Base-by-base conservation (phyloP, 176 grass and related monocot genomes). In the Aegilops bicornis region DNA sequence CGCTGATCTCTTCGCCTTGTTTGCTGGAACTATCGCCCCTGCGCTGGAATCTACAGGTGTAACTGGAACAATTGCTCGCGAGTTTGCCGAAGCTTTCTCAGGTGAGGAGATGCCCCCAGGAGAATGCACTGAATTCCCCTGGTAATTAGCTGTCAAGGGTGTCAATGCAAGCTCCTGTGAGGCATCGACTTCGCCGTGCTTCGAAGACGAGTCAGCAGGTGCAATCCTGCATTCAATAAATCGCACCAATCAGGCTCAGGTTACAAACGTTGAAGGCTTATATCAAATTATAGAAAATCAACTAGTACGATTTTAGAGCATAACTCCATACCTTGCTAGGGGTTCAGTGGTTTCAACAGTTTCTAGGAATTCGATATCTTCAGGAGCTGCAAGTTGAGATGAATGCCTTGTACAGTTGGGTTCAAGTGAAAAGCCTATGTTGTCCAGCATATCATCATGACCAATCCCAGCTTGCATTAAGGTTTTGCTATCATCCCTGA, bases 401-500 rank as follows among this genome's bases (percentile, higher is more conserved):
- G 88, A 42, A 82, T 87, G 83, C 52, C 86, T 82, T 64, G 78
- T 69, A 76, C 78, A 90, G 56, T 82, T 94, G 52, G 93, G 97
- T 61, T 99, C 97, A 40, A 99, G 87, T 50, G 92, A 92, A 89
- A 99, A 99, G 37, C 91, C 92, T 5, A 99, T 61, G 70, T 89
- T 91, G 39, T 91, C 78, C 33, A 90, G 82, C 76, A 82, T 88
- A 75, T 94, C 89, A 83, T 80, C 73, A 36, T 87, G 76, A 79
- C 86, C 35, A 77, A 99, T 94, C 60, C 94, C 94, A 77, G 85
- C 87, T 76, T 99, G 94, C 69, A 88, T 70, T 72, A 99, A 82
- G 10, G 94, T 97, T 81, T 89, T 88, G 64, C 67, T 86, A 84
- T 99, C 97, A 85, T 99, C 97, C 86, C 89, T 92, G 79, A 97